phyloP scores from a whole-genome alignment of 306 rosid species.

The Hippophae rhamnoides region DNA sequence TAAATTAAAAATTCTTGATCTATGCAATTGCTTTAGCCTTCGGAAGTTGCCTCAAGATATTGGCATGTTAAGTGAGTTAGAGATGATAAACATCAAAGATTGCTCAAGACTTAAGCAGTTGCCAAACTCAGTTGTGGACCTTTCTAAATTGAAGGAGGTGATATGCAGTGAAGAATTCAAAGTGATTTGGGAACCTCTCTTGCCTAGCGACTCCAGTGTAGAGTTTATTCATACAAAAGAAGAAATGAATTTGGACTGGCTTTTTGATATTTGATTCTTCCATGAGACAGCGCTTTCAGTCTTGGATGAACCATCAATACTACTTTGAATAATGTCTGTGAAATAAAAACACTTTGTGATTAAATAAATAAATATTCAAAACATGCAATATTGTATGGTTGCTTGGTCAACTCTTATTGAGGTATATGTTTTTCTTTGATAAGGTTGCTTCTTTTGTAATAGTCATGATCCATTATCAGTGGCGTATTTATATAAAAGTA shows the following conservation, averaged over 20 bases:
- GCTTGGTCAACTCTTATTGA: too few relatives aligned
- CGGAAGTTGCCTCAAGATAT: slow-evolving; percentile 31
- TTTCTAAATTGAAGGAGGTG: slow-evolving; percentile 16
- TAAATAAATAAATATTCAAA: too few relatives aligned
- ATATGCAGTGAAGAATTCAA: slow-evolving; percentile 32
- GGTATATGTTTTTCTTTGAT: too few relatives aligned
- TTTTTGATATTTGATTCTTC: background rate
- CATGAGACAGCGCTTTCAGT: too few relatives aligned
- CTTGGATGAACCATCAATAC: too few relatives aligned
- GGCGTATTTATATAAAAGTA: too few relatives aligned
- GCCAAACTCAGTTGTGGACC: slow-evolving; percentile 26
- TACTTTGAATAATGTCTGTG: too few relatives aligned
- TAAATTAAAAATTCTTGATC: slow-evolving; percentile 30
- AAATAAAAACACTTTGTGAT: too few relatives aligned
- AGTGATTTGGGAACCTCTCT: background rate
- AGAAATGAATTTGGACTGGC: slow-evolving; percentile 4
- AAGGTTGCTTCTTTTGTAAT: too few relatives aligned
- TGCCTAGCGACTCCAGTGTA: rapidly evolving
- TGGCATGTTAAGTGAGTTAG: slow-evolving; percentile 24
- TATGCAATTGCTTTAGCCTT: slow-evolving; percentile 39
- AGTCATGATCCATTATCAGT: too few relatives aligned
- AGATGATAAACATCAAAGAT: slow-evolving; percentile 25
- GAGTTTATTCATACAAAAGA: background rate
- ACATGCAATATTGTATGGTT: too few relatives aligned
- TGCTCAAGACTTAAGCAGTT: slow-evolving; percentile 23